Evolutionary conservation across 2,329 filamentous ascomycete species (phyloP), one percentile per base, ranked within the genome.

Genomic region (Huntiella bhutanensis): DNA sequence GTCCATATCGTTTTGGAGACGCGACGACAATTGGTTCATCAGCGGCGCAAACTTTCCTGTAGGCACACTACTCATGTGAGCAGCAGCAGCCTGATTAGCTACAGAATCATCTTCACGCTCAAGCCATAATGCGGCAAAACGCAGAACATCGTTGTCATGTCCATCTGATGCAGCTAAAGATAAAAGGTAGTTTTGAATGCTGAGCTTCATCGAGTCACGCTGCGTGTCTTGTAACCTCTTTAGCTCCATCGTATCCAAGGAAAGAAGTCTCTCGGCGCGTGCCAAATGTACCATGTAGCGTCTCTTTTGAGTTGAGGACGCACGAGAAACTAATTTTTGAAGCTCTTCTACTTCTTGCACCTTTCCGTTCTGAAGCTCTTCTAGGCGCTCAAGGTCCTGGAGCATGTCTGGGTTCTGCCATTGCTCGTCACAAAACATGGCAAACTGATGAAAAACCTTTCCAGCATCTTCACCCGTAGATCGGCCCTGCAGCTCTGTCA

Each of bases 11-110:
- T 82, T 75, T 51, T 93, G 77, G 4, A 98, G 65, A 5, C 91
- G 78, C n/a, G 92, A 98, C 4, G 87, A 88, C 32, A 98, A 71
- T 59, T 99, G 91, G 56, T 95, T 98, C 77, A 94, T 93, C 44
- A 98, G 66, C 3, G 81, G 65, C 1, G 86, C 88, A 58, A 99
- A 94, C 57, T 98, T 98, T 51, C 83, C 75, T 49, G 84, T 94
- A 2, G 88, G 81, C 0, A 96, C 88, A 44, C 74, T 68, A 3
- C 66, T 62, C 12, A 98, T 66, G 55, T 86, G 67, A 49, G 72
- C 75, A 47, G 66, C 67, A 15, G 94, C 86, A 2, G 83, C 79
- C 41, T 73, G 71, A 55, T 94, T 96, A 3, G 85, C 84, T 22
- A 75, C 69, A 4, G 75, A 67, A 49, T 81, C 80, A n/a, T 76